Evolutionary conservation across 1,139 yeast species (phyloP), one percentile per base, ranked within the genome.

Genomic region (Candida sp.): DNA sequence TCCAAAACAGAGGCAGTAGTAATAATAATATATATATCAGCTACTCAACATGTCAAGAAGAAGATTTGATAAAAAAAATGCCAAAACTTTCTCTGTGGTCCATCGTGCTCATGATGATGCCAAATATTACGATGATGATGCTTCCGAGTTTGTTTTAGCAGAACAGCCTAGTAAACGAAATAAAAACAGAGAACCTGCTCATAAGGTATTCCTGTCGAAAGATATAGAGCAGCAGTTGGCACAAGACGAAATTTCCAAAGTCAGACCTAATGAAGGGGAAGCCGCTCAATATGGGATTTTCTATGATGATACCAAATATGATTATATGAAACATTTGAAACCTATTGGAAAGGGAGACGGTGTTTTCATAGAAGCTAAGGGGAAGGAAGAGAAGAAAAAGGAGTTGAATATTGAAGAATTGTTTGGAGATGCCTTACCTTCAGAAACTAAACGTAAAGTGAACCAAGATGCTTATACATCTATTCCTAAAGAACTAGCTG

Each of bases 71-170:
- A 84, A 84, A 64, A 88, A 89, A 63, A 81, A 75, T 38, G 93
- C 96, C 8, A 82, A 83, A 51, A 89, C 88, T 15, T 93, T 78
- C 64, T 77, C 78, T 30, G 81, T 93, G 43, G 95, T 91, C 21
- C 93, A 89, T 63, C 78, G 99, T 62, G 86, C 97, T 0, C 96
- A 87, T 54, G 96, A 91, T 48, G 99, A 93, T 68, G 88, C 96
- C 3, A 73, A 78, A 32, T 88, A 68, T 57, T 81, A 80, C 58
- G 96, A 90, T 55, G 80, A 83, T n/a, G 96, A 87, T 21, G 97
- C 96, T 0, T 73, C 93, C 2, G 80, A 80, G 40, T 84, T 85
- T 50, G 96, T 93, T 15, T 70, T 90, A 49, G 34, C 39, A 29
- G 39, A 37, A 21, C 39, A 37, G 27, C 39, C 39, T 3, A 21